Evolutionary conservation across 1,284 basidiomycete species (phyloP).

Genomic region (Microbotryum intermedium): DNA sequence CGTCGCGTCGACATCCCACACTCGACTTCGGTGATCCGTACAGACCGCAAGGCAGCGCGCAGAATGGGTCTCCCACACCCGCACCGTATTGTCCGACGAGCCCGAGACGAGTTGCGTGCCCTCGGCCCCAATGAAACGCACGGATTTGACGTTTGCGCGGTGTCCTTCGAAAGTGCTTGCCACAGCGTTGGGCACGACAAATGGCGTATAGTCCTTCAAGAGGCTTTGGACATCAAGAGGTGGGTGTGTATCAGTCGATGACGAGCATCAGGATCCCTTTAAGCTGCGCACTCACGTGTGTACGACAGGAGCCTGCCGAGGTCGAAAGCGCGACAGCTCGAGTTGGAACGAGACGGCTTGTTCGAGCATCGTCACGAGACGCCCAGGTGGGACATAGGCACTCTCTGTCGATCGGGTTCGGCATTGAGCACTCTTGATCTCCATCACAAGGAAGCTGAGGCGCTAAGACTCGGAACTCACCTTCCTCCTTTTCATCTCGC

Average conservation of each 20-base stretch:
- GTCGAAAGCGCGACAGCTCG: conserved; percentile 37
- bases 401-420: conserved; percentile 2
- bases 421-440: not conserved
- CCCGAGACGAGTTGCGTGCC: conserved; percentile 42
- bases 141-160: conserved; percentile 44
- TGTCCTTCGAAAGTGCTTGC: conserved; percentile 39
- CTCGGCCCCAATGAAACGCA: conserved; percentile 41
- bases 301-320: conserved; percentile 37
- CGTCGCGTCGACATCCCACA: conserved; percentile 43
- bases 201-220: conserved; percentile 37
- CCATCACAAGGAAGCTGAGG: not conserved
- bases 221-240: conserved; percentile 26
- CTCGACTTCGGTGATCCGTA: conserved; percentile 41
- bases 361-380: conserved; percentile 42
- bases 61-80: conserved; percentile 27
- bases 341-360: conserved; percentile 47
- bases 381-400: conserved; percentile 41
- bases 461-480: not conserved
- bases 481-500: conserved; percentile 5
- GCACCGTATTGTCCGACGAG: conserved; percentile 39
- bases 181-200: conserved; percentile 34
- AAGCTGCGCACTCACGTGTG: conserved; percentile 35
- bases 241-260: conserved; percentile 31
- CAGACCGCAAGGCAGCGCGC: conserved; percentile 19
- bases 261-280: conserved; percentile 27